Evolutionary conservation across 2,329 filamentous ascomycete genomes (phyloP), one percentile per base, ranked within the genome.

Genomic region (Neopestalotiopsis clavispora): DNA sequence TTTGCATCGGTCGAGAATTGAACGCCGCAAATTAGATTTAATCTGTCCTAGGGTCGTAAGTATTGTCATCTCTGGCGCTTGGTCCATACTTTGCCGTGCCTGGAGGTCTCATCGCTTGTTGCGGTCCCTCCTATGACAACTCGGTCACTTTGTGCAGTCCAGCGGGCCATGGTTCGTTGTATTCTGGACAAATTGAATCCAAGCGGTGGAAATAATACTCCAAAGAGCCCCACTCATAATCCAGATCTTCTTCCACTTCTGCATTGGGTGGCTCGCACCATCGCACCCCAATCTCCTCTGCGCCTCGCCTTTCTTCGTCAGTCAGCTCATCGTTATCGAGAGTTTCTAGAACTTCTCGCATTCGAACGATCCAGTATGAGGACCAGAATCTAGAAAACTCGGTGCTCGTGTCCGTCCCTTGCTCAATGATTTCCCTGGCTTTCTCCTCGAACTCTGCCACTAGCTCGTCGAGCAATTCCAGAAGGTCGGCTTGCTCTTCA

Each of bases 121-220:
- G 23, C 3, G 23, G 23, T 4, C 23, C 23, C 1, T 28, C 62
- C n/a, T 52, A 65, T 28, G 62, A 20, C 23, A 65, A 4, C 40
- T 65, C 13, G 3, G 30, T 30, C 42, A 52, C 62, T 14, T 7
- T n/a, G 42, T 23, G 9, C 40, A 56, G 17, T 14, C 14, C 62
- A 6, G 23, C 62, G 12, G 62, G 62, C 62, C 62, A 65, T 52
- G 62, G 62, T 32, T 65, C 40, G 20, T 65, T 65, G 62, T 65
- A 65, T n/a, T 65, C 62, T 4, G 62, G 62, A 17, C 40, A 65
- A 6, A 65, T 32, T 38, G 28, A 6, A 30, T 65, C 62, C 23
- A 65, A 32, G 10, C 20, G 3, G 4, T 65, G 23, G n/a, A 65
- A 65, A 23, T 58, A 4, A 2, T 13, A 28, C 56, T 58, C 23